These are phyloP conservation scores for Chondrostereum purpureum DNA, from an alignment of 1,284 basidiomycete genomes.

Conservation along the genomic window DNA sequence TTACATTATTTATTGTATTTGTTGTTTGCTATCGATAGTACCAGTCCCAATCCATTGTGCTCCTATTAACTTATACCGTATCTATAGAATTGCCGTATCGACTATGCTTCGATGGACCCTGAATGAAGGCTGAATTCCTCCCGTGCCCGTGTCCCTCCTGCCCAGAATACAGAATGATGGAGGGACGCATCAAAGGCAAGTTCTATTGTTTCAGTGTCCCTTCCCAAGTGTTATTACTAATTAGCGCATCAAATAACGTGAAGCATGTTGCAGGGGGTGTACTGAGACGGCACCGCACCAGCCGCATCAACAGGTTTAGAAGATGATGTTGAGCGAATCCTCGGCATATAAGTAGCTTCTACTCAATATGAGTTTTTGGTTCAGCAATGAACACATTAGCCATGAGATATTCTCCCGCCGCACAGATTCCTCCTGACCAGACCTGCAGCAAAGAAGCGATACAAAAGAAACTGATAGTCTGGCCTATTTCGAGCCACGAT, in stretches of 20 bases:
- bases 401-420: slow-evolving; percentile 64
- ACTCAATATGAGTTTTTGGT: background rate
- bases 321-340: background rate
- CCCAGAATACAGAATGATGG: no score
- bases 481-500: slow-evolving; percentile 87
- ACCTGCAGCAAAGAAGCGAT: slow-evolving; percentile 76
- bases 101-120: no score
- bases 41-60: background rate
- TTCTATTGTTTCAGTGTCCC: no score
- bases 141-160: no score
- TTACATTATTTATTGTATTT: slow-evolving; percentile 4
- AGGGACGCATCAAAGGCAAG: no score
- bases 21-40: slow-evolving; percentile 2
- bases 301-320: background rate
- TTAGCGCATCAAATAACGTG: background rate
- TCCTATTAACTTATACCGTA: background rate
- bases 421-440: slow-evolving; percentile 74
- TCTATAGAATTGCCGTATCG: background rate
- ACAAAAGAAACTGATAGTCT: slow-evolving; percentile 84
- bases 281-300: no score
- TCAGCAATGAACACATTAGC: slow-evolving; percentile 21
- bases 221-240: no score
- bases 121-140: no score
- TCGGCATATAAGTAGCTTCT: no score
- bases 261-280: no score